Base-by-base conservation (phyloP, 2,329 filamentous ascomycete species). In the Aspergillus sp. region DNA sequence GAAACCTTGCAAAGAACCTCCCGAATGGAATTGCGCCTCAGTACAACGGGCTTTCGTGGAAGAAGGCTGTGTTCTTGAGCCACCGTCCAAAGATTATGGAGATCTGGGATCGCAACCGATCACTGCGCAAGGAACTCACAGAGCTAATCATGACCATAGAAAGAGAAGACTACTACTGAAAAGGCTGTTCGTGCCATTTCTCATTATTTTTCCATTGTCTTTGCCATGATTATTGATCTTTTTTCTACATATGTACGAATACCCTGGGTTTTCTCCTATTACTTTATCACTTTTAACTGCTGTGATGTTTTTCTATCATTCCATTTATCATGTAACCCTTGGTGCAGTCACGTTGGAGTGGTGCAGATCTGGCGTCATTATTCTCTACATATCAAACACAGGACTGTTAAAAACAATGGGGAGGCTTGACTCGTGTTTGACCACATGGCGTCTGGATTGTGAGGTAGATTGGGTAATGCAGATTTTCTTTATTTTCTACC, bases 1-100 rank as follows among this genome's bases (percentile, higher is more conserved):
- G 76, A 40, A 79, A 79, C 47, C 64, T 79, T 24, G 72, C 75
- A 9, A 63, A 72, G 9, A 74, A 75, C 53, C 63, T 76, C 3
- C 72, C 73, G 0, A 65, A 65, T 45, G 65, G 65, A 2, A 62
- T 60, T 11, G 61, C 66, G 0, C 58, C 63, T 0, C 58, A 63
- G 47, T 63, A 66, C 32, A 60, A 65, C 16, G 60, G 62, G 4
- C 59, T 72, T 36, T 63, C 69, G 4, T 73, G 71, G 70, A 73
- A 71, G 56, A 69, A 72, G 45, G 67, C 68, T 4, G 65, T 70
- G 22, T 75, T 74, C 52, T 51, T 72, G n/a, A 71, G 67, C 51
- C 68, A 72, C 24, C 66, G 70, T 13, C 57, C 63, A 5, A 70
- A 69, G 60, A 66, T 75, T 7, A 57, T 74, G 30, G 67, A 73